A percentile compares a stretch with the other conserved stretches of the same genome.
Evolutionary conservation across 768 basidiomycete genomes (phyloP).

Genomic region (Phaeotremella skinneri): DNA sequence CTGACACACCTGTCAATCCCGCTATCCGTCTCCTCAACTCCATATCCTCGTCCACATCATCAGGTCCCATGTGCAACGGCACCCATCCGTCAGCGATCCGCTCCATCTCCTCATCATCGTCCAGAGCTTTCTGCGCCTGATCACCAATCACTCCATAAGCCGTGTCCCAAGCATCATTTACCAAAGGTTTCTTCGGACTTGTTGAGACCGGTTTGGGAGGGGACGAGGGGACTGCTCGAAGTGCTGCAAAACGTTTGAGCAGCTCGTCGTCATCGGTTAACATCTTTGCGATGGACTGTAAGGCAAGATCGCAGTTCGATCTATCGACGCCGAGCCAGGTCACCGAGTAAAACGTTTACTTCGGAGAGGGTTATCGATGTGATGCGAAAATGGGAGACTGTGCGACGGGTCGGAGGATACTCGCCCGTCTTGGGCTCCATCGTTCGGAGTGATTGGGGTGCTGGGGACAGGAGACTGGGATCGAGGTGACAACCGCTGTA

Average conservation of each 20-base stretch:
- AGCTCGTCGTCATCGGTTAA: constrained; percentile 26
- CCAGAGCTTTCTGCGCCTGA: constrained; percentile 6
- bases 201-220: neutral
- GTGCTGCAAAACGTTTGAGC: constrained; percentile 29
- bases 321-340: no score
- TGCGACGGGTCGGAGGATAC: no score
- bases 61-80: neutral
- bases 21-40: constrained; percentile 10
- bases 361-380: no score
- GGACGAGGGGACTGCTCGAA: constrained; percentile 12
- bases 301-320: no score
- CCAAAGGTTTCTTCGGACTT: neutral
- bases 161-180: neutral
- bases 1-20: constrained; percentile 1
- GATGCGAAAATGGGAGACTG: no score
- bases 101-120: constrained; percentile 35
- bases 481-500: no score
- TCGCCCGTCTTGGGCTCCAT: no score
- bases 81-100: constrained; percentile 29
- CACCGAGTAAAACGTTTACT: no score
- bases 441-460: no score
- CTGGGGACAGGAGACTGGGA: no score
- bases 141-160: neutral
- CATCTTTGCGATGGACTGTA: no score
- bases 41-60: constrained; percentile 4